A percentile compares a stretch with the other conserved stretches of the same genome.
Conservation (phyloP, 148 eudicot species). For the Rhododendron ferrugineum region DNA sequence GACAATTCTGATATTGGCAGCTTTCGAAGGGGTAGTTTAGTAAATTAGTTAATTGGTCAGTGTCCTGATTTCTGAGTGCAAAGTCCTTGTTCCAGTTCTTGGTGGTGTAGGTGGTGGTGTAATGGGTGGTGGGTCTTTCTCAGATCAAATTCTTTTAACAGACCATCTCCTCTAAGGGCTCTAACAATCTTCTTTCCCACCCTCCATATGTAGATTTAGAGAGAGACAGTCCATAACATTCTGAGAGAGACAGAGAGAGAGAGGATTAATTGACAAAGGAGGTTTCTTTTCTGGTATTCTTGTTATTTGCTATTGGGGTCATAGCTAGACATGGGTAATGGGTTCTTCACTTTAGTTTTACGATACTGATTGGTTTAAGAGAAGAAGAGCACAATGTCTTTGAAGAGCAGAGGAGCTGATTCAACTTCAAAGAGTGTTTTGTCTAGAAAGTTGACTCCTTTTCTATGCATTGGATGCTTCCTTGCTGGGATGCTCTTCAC, state of each 20-base stretch:
- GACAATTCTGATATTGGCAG: not conserved
- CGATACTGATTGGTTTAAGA: not conserved
- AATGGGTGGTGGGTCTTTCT: not conserved
- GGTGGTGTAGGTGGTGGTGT: not conserved
- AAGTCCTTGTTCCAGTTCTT: not conserved
- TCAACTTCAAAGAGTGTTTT: constrained; percentile 40
- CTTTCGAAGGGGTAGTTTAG: not conserved
- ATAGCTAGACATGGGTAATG: not conserved
- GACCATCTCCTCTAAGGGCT: not conserved
- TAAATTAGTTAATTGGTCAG: not conserved
- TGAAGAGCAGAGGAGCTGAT: constrained; percentile 58
- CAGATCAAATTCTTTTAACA: not conserved
- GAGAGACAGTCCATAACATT: not conserved
- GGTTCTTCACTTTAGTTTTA: not conserved
- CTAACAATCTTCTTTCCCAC: not conserved
- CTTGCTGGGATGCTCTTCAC: constrained; percentile 84
- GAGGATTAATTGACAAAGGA: not conserved
- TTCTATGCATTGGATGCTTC: constrained; percentile 74
- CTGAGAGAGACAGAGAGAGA: not conserved
- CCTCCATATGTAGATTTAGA: not conserved
- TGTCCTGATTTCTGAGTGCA: not conserved
- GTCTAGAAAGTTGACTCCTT: constrained; percentile 47
- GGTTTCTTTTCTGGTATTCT: not conserved
- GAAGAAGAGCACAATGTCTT: constrained; percentile 28
- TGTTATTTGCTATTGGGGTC: not conserved